phyloP scores from a whole-genome alignment of 1,284 basidiomycete genomes.

The Vanrija sp. region DNA sequence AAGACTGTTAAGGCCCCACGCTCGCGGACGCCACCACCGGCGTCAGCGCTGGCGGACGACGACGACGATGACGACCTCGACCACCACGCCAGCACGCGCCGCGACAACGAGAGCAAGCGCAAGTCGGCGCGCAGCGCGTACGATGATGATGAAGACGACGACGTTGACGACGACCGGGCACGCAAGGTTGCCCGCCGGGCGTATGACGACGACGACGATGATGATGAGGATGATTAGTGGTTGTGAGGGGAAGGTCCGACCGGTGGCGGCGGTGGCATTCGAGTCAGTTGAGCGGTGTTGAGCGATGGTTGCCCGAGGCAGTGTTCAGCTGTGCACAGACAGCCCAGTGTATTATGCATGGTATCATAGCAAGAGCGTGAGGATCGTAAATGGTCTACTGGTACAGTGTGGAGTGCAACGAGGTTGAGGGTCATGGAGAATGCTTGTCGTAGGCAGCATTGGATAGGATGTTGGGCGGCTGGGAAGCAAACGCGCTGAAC shows the following conservation, averaged over 20 bases:
- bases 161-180: slow-evolving; percentile 1
- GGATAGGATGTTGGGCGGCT: slow-evolving; percentile 2
- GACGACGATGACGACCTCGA: slow-evolving; percentile 63
- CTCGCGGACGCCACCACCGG: slow-evolving; percentile 15
- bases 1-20: slow-evolving; percentile 9
- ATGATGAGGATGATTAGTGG: slow-evolving; percentile 19
- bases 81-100: slow-evolving; percentile 6
- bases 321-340: neutral
- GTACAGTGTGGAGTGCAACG: neutral
- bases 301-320: neutral
- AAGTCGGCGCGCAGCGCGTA: slow-evolving; percentile 11
- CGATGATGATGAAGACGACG: slow-evolving; percentile 17
- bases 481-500: slow-evolving; percentile 31
- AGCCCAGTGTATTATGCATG: slow-evolving; percentile 14
- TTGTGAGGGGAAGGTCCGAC: neutral
- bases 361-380: neutral
- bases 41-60: slow-evolving; percentile 35
- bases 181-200: slow-evolving; percentile 7
- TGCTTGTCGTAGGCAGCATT: neutral
- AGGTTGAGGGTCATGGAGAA: neutral
- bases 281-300: too few species aligned
- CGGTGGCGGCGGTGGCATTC: neutral
- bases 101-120: slow-evolving; percentile 1
- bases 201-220: slow-evolving; percentile 16
- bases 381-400: neutral